phyloP scores from a whole-genome alignment of 306 rosid genomes.

The Biancaea sappan region DNA sequence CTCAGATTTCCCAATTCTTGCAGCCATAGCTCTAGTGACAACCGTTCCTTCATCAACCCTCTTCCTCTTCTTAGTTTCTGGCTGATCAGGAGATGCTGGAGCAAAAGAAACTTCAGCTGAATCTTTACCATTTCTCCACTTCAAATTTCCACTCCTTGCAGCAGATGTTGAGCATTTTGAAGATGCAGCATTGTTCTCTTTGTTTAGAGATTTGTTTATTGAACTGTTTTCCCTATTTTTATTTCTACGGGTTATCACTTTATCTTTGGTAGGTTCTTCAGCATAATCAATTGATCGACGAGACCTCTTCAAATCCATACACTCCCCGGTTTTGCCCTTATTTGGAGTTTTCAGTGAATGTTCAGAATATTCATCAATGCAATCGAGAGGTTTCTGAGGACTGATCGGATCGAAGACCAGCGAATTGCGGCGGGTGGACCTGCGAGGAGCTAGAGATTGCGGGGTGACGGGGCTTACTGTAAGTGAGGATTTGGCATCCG shows the following conservation, averaged over 20 bases:
- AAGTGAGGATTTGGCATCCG: slow-evolving; percentile 38
- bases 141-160: not conserved
- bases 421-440: slow-evolving; percentile 59
- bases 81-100: slow-evolving; percentile 59
- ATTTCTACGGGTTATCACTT: not conserved
- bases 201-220: not conserved
- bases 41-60: slow-evolving; percentile 34
- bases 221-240: not conserved
- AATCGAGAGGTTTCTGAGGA: slow-evolving; percentile 12
- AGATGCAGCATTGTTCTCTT: not conserved
- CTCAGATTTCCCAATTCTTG: slow-evolving; percentile 31
- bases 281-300: slow-evolving; percentile 29
- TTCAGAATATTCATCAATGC: not conserved
- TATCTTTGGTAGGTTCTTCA: not conserved
- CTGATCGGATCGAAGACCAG: slow-evolving; percentile 25
- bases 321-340: slow-evolving; percentile 1
- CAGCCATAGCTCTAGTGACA: slow-evolving; percentile 52
- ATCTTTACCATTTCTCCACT: slow-evolving; percentile 30
- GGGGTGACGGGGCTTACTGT: slow-evolving; percentile 55
- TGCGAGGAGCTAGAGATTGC: slow-evolving; percentile 47
- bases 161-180: slow-evolving; percentile 12
- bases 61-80: slow-evolving; percentile 61
- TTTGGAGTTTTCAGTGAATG: slow-evolving; percentile 15
- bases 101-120: slow-evolving; percentile 33
- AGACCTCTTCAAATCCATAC: not conserved